Percentiles rank a stretch among this genome's conserved stretches.
Conservation (phyloP, 2,329 filamentous ascomycete species). For the Alternaria triticina region DNA sequence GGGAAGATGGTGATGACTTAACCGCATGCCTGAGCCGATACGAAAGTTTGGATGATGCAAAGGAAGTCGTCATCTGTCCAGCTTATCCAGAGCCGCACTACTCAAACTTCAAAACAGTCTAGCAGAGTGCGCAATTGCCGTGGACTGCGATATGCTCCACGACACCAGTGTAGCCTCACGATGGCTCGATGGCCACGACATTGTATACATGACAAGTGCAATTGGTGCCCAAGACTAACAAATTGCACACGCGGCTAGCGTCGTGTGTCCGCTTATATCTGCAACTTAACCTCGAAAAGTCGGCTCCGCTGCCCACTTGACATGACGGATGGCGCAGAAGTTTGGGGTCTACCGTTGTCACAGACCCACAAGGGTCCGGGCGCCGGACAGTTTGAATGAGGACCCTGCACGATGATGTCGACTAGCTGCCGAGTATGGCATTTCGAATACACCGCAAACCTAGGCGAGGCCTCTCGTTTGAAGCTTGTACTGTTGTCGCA, state of each 20-base stretch:
- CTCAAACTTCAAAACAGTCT: background rate
- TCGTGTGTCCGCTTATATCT: constrained; percentile 10
- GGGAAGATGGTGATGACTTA: constrained; percentile 30
- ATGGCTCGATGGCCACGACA: constrained; percentile 1
- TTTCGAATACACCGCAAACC: constrained; percentile 6
- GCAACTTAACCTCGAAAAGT: constrained; percentile 3
- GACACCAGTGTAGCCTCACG: background rate
- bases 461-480: background rate
- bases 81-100: background rate
- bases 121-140: background rate
- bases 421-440: constrained; percentile 11
- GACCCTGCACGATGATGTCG: constrained; percentile 29
- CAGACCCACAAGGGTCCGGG: constrained; percentile 21
- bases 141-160: background rate
- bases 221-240: constrained; percentile 13
- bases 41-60: background rate
- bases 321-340: constrained; percentile 26
- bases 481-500: background rate
- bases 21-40: background rate
- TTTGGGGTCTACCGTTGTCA: constrained; percentile 11
- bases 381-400: constrained; percentile 11
- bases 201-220: constrained; percentile 11
- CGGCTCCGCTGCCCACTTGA: constrained; percentile 18
- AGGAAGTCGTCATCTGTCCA: background rate
- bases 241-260: constrained; percentile 25